Base-by-base conservation (phyloP, 305 asterid species). In the Fraxinus platypoda region DNA sequence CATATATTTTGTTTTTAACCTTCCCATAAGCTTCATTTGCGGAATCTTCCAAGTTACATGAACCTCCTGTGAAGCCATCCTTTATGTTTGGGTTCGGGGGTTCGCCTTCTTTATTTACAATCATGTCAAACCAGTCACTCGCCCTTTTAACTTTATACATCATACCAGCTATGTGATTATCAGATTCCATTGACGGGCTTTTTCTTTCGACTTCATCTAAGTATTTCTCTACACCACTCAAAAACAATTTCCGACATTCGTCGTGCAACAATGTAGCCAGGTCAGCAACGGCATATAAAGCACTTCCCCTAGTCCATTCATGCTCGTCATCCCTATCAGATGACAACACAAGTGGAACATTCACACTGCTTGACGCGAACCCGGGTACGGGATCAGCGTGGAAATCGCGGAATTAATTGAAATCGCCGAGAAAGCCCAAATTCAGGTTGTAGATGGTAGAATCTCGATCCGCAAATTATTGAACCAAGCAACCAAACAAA, bases 141-240 rank as follows among this genome's bases (percentile, higher is more conserved):
- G 88, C 94, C 86, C 84, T 89, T 85, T 93, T 93, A 43, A 92
- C 89, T 84, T 85, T 91, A 31, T 26, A 85, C 97, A 93, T 86
- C 89, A 87, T 86, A 74, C 81, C 88, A 9, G 93, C 91, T 81
- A 88, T n/a, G 66, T 85, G 80, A 1, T 81, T 84, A 17, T 89
- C 91, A 1, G 80, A 78, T 34, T 83, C 88, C 81, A 70, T 84
- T 12, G 62, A 74, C 25, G 64, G 76, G 70, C 81, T 84, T 59
- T 86, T 93, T 7, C 87, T 75, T 33, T 91, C 98, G 5, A 91
- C 88, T 76, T 89, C 90, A n/a, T 91, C 94, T 15, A 93, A 54
- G 28, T 88, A 92, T 52, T 83, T 90, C 80, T 93, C 97, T 9
- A 87, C 90, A n/a, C 81, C 76, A 31, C 84, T 82, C 89, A 92